These are phyloP conservation scores for Zygosaccharomyces sapae DNA, from an alignment of 1,139 yeast species.

Conservation along the genomic window DNA sequence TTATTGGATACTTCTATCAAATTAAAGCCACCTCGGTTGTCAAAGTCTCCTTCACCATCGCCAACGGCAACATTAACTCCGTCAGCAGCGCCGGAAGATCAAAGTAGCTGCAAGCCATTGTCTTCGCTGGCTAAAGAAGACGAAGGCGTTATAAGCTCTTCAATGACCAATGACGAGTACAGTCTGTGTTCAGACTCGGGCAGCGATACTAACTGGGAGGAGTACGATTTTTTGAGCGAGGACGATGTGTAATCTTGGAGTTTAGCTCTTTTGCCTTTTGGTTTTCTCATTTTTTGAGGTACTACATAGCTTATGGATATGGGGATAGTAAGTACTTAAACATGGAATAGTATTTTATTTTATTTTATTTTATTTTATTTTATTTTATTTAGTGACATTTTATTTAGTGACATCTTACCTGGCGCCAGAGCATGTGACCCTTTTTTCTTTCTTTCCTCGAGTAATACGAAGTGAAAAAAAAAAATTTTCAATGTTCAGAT, in stretches of 20 bases:
- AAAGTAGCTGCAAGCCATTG: constrained; percentile 2
- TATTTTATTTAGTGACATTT: neutral
- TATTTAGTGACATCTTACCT: too few relatives aligned
- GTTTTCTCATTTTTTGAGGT: neutral
- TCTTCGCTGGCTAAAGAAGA: constrained; percentile 9
- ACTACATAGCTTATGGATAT: neutral
- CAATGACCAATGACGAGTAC: constrained; percentile 20
- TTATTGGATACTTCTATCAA: neutral
- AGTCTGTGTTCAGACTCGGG: constrained; percentile 11
- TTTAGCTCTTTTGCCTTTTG: neutral
- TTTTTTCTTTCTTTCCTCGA: neutral
- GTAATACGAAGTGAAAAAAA: neutral
- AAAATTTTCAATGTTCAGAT: neutral
- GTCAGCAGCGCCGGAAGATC: neutral
- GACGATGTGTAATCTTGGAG: constrained; percentile 17
- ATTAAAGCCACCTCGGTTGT: neutral
- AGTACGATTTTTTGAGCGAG: constrained; percentile 30
- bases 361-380: neutral
- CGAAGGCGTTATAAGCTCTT: constrained; percentile 19
- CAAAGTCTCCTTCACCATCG: neutral
- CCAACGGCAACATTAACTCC: neutral
- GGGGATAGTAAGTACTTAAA: neutral
- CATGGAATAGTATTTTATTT: neutral
- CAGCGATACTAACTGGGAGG: constrained; percentile 20
- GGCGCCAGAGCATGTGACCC: constrained; percentile 3